Evolutionary conservation across 129 eudicot species (phyloP), one percentile per base, ranked within the genome.

Genomic region (Tanacetum coccineum): DNA sequence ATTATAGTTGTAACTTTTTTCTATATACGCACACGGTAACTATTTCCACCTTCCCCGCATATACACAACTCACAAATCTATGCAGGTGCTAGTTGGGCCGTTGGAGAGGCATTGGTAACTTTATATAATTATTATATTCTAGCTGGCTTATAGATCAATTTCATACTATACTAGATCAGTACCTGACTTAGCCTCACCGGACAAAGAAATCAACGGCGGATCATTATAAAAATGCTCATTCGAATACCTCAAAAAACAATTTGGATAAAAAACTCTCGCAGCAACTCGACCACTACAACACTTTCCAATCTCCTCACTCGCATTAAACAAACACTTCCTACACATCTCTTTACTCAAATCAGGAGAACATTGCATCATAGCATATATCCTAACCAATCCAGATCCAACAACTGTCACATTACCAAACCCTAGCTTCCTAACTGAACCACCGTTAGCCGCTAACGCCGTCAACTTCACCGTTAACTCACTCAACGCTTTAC

Each of bases 331-430:
- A 62, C 96, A 88, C 1, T 22, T 21, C 3, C 50, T 40, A 42
- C 91, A 88, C 66, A 78, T 66, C 6, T 49, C 72, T 3, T 26
- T 22, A 0, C 83, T 65, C 32, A 85, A 67, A 73, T 88, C 89
- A 39, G 91, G 91, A 8, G 86, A 82, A 70, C 96, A 88, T 74
- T 88, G 87, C 63, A 72, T 82, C 42, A 82, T 59, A 9, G 55
- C 82, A 63, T 65, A 85, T 4, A 88, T 73, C 52, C 15, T 64
- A 42, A 20, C 39, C 47, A 40, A 56, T 57, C 77, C 76, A 1
- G 73, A 18, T 32, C 39, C 39, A 3, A 57, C 75, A 13, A 28
- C 57, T 17, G 44, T 66, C 2, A 66, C 66, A 17, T 47, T 65
- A 18, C 73, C 78, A 2, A 74, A 66, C 28, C 67, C 78, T 19